Percentiles rank a stretch among this genome's conserved stretches.
phyloP scores from a whole-genome alignment of 148 eudicot species.

The Rhododendron vialii region DNA sequence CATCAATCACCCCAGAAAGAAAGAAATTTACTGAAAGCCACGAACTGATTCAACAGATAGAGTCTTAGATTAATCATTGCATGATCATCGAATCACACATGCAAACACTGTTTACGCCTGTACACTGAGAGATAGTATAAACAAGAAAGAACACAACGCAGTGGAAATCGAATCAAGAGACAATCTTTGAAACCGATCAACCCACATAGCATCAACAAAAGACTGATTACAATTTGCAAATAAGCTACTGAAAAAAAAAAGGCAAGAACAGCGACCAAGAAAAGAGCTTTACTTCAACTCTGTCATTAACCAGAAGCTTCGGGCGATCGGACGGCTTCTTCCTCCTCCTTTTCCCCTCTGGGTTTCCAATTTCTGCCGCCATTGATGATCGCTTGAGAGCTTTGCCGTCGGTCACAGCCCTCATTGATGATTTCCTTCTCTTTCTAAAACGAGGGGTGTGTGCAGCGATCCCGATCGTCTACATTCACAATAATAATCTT shows the following conservation, averaged over 20 bases:
- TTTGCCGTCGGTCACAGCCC: background rate
- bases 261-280: background rate
- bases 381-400: constrained; percentile 14
- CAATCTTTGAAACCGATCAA: constrained; percentile 1
- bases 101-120: background rate
- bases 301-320: constrained; percentile 11
- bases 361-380: constrained; percentile 18
- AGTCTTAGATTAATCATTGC: background rate
- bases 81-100: background rate
- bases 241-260: background rate
- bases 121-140: background rate
- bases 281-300: constrained; percentile 35
- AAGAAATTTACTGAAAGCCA: background rate
- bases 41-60: background rate
- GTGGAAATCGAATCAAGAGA: background rate
- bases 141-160: constrained; percentile 1
- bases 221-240: background rate
- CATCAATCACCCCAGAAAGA: background rate
- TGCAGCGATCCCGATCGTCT: constrained; percentile 4
- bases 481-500: background rate
- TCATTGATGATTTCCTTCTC: background rate
- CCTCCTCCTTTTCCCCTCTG: constrained; percentile 2
- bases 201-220: background rate
- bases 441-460: background rate
- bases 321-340: background rate